Evolutionary conservation across 306 rosid species (phyloP).

Genomic region (Casuarina glauca): DNA sequence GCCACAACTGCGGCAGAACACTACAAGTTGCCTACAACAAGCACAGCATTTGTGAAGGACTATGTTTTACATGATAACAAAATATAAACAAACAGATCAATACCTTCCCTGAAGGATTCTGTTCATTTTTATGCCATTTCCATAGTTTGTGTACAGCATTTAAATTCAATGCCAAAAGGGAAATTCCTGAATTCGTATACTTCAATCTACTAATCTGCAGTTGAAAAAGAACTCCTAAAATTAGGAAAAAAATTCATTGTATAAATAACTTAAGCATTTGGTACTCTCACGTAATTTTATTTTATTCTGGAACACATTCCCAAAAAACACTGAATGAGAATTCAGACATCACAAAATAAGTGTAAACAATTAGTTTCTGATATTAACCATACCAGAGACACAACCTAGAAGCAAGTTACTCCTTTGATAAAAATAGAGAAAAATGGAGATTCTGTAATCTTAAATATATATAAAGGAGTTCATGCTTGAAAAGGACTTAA

Average conservation of each 20-base stretch:
- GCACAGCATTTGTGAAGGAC: constrained; percentile 31
- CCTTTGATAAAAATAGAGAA: not conserved
- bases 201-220: constrained; percentile 89
- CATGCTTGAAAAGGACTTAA: not conserved
- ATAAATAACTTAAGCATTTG: not conserved
- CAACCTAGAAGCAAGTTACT: no score
- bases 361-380: no score
- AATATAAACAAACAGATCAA: constrained; percentile 16
- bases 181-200: constrained; percentile 88
- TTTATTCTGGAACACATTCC: not conserved
- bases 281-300: not conserved
- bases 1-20: constrained; percentile 84
- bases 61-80: constrained; percentile 30
- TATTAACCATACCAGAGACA: no score
- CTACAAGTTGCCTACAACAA: constrained; percentile 70
- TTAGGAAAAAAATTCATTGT: not conserved
- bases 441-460: not conserved
- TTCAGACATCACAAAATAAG: not conserved
- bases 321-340: not conserved
- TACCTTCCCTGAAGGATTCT: constrained; percentile 66
- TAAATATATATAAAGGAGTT: not conserved
- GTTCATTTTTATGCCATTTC: constrained; percentile 95
- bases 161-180: constrained; percentile 86
- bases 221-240: not conserved
- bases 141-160: constrained; percentile 98